Evolutionary conservation across 192 early-diverging fungal genomes (phyloP).

Genomic region (Chytriomyces hyalinus): DNA sequence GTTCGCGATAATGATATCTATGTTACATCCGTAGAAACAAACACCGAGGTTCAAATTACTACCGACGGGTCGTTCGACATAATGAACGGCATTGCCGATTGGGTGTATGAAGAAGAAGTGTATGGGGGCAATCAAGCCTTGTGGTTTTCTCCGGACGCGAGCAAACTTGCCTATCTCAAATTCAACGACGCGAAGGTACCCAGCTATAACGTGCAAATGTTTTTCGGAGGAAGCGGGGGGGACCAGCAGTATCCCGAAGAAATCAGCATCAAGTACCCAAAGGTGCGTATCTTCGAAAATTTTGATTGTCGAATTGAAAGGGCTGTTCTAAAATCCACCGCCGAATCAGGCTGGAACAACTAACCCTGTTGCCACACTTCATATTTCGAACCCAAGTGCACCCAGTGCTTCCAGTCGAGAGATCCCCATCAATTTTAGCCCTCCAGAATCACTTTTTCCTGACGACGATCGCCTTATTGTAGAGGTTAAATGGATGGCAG

Average conservation of each 20-base stretch:
- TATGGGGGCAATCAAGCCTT: constrained; percentile 66
- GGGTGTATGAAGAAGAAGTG: constrained; percentile 99
- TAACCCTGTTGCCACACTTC: constrained; percentile 81
- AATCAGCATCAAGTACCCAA: constrained; percentile 86
- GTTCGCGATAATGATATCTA: constrained; percentile 88
- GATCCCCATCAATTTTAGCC: constrained; percentile 47
- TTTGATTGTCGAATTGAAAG: neutral
- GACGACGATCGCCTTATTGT: constrained; percentile 79
- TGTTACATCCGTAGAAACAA: constrained; percentile 64
- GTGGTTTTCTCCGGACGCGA: constrained; percentile 89
- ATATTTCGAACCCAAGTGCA: constrained; percentile 62
- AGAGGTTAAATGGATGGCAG: constrained; percentile 77
- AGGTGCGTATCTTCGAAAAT: constrained; percentile 37
- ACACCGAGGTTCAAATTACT: constrained; percentile 76
- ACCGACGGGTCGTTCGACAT: constrained; percentile 79
- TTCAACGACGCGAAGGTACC: constrained; percentile 86
- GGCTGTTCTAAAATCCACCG: neutral
- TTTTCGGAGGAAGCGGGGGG: constrained; percentile 4
- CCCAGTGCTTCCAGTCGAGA: constrained; percentile 16
- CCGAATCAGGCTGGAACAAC: constrained; percentile 69
- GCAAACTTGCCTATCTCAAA: constrained; percentile 78
- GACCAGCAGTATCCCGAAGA: constrained; percentile 75
- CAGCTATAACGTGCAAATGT: constrained; percentile 77
- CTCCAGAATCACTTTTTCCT: constrained; percentile 56
- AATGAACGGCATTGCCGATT: constrained; percentile 95